Base-by-base conservation (phyloP, 768 basidiomycete species). In the Boletus barrowsii region DNA sequence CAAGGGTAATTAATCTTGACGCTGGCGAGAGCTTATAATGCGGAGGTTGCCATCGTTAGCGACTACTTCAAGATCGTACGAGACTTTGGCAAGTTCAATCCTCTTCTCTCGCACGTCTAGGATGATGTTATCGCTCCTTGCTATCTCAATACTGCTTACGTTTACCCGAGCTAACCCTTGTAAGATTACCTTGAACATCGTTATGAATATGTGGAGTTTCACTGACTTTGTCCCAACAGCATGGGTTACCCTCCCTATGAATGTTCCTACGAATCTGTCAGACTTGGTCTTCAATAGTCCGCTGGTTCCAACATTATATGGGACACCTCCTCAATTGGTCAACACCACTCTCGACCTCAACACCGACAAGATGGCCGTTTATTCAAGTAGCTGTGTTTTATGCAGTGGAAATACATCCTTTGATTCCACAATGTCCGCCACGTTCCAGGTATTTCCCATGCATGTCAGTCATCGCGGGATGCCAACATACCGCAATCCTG, bases 321-420 rank as follows among this genome's bases (percentile, higher is more conserved):
- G 60, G 32, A 61, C 58, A 6, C 60, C 60, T 36, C 56, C 56
- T 42, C 52, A 64, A 37, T 10, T 53, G 26, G 53, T 65, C 40
- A 51, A 57, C 29, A 49, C 55, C 15, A 61, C 60, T 13, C 52
- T 63, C 32, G 62, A 63, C 26, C 41, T 63, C 37, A 63, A 39
- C 26, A 60, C 52, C 4, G 58, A 36, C 33, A 64, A 63, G 42
- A 15, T 60, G 22, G 64, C 39, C 0, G 61, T 66, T 14, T 63
- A 62, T 49, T 62, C 64, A 11, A 60, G 55, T 14, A 43, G 41
- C 24, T 67, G 64, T 15, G 51, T 64, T 46, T 45, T 67, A 20
- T 65, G 64, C 32, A 42, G 56, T 29, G 62, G 64, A 40, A 64
- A 53, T 17, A 57, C 58, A 17, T 51, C 49, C 17, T 61, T 61